Evolutionary conservation across 768 basidiomycete genomes (phyloP).

Genomic region (Russula sp.): DNA sequence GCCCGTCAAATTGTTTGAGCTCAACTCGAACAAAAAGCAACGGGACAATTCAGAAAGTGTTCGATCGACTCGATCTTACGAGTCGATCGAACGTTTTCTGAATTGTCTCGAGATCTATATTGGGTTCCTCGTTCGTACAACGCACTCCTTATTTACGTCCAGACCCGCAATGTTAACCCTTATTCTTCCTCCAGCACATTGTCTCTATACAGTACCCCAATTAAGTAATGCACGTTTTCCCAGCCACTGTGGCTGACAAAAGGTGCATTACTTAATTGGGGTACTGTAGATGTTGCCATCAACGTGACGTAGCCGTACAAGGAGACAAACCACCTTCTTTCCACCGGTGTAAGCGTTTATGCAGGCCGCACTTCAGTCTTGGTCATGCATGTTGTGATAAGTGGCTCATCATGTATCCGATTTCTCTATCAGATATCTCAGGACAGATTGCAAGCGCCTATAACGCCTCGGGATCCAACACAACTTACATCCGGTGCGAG

Average conservation of each 20-base stretch:
- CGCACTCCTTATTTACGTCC: background rate
- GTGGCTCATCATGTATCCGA: background rate
- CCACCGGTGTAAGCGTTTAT: slow-evolving; percentile 43
- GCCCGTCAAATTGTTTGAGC: too few species aligned
- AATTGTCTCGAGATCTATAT: too few species aligned
- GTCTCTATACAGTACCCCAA: too few species aligned
- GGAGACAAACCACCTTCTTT: slow-evolving; percentile 49
- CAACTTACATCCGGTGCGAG: too few species aligned
- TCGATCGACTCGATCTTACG: background rate
- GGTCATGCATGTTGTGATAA: background rate
- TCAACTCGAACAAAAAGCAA: too few species aligned
- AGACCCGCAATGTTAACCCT: background rate
- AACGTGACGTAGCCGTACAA: slow-evolving; percentile 54
- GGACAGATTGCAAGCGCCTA: background rate
- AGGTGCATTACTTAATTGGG: too few species aligned
- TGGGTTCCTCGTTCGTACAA: slow-evolving; percentile 34
- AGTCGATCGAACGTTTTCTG: too few species aligned
- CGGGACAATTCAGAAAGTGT: background rate
- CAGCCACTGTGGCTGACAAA: too few species aligned
- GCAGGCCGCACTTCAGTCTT: background rate
- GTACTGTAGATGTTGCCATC: slow-evolving; percentile 49
- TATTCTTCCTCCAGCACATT: slow-evolving; percentile 30
- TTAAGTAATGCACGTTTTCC: too few species aligned
- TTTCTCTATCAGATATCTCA: background rate
- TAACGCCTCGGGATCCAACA: background rate